Conservation (phyloP, 164 flowering plant genomes). For the Santalum album region DNA sequence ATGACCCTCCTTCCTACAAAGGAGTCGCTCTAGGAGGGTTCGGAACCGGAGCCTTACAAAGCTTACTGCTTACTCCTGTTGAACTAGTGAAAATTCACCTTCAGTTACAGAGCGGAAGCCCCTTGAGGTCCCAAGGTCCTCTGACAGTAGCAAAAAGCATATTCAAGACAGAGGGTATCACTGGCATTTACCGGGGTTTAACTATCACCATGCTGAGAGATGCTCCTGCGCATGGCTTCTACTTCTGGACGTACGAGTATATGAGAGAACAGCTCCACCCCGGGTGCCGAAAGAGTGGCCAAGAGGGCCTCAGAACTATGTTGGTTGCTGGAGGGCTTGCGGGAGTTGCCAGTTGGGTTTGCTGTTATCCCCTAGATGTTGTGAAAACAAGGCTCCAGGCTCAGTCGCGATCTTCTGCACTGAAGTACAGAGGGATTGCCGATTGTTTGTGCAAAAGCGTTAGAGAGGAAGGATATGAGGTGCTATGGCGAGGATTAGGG, state of each 20-base stretch:
- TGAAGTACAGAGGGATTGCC: constrained; percentile 51
- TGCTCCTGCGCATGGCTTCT: constrained; percentile 65
- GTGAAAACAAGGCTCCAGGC: constrained; percentile 76
- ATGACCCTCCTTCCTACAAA: constrained; percentile 71
- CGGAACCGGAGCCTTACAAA: constrained; percentile 77
- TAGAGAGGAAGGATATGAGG: constrained; percentile 48
- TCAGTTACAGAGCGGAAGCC: constrained; percentile 34
- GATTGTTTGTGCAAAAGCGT: constrained; percentile 69
- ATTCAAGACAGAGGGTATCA: constrained; percentile 41
- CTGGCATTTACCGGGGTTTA: constrained; percentile 70
- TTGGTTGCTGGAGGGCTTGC: constrained; percentile 78
- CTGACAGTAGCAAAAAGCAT: constrained; percentile 38
- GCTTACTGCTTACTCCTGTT: constrained; percentile 66
- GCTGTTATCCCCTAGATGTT: constrained; percentile 82
- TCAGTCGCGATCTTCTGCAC: constrained; percentile 26
- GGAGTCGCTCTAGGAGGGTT: constrained; percentile 69
- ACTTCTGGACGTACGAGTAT: constrained; percentile 83
- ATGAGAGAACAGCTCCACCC: constrained; percentile 69
- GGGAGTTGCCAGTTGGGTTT: constrained; percentile 84
- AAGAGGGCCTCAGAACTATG: constrained; percentile 65
- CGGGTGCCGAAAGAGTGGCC: constrained; percentile 64
- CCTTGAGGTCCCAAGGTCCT: constrained; percentile 32
- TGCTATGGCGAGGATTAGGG: constrained; percentile 74
- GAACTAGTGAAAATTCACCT: constrained; percentile 78
- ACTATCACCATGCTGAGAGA: constrained; percentile 65